A percentile compares a stretch with the other conserved stretches of the same genome.
Conservation (phyloP, 2,329 filamentous ascomycete species). For the Metarhizium guizhouense region DNA sequence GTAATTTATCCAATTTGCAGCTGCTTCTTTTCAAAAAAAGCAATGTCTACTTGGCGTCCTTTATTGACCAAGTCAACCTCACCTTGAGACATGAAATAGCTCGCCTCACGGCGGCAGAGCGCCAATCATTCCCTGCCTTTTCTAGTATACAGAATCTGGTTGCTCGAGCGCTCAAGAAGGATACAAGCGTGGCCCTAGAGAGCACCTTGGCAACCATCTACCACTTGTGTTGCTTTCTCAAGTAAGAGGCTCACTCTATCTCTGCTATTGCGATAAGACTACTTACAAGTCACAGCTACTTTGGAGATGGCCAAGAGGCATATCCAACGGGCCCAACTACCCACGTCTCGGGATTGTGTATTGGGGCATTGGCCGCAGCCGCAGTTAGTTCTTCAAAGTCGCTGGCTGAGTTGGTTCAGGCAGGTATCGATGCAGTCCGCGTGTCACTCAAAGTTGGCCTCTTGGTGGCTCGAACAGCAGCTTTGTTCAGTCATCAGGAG, state of each 20-base stretch:
- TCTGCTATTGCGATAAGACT: background rate
- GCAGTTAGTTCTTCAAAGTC: slow-evolving; percentile 5
- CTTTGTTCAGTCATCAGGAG: background rate
- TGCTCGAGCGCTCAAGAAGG: slow-evolving; percentile 1
- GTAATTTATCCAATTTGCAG: background rate
- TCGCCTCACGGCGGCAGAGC: slow-evolving; percentile 1
- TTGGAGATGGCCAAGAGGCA: background rate
- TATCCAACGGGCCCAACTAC: slow-evolving; percentile 1
- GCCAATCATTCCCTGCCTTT: slow-evolving; percentile 3
- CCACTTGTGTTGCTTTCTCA: slow-evolving; percentile 4
- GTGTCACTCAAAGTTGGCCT: slow-evolving; percentile 5
- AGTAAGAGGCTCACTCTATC: background rate
- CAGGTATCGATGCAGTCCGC: slow-evolving; percentile 4
- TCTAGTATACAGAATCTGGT: slow-evolving; percentile 5
- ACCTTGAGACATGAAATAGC: slow-evolving; percentile 3
- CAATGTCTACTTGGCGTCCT: slow-evolving; percentile 4
- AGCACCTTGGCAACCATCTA: slow-evolving; percentile 5
- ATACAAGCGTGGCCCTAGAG: slow-evolving; percentile 2
- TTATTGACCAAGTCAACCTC: slow-evolving; percentile 4
- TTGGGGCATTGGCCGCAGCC: slow-evolving; percentile 6
- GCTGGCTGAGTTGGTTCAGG: slow-evolving; percentile 1
- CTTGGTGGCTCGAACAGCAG: slow-evolving; percentile 1
- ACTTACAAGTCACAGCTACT: background rate
- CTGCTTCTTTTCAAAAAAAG: background rate
- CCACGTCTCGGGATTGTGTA: slow-evolving; percentile 4